Conservation (phyloP, 768 basidiomycete species). For the Lactarius vividus region DNA sequence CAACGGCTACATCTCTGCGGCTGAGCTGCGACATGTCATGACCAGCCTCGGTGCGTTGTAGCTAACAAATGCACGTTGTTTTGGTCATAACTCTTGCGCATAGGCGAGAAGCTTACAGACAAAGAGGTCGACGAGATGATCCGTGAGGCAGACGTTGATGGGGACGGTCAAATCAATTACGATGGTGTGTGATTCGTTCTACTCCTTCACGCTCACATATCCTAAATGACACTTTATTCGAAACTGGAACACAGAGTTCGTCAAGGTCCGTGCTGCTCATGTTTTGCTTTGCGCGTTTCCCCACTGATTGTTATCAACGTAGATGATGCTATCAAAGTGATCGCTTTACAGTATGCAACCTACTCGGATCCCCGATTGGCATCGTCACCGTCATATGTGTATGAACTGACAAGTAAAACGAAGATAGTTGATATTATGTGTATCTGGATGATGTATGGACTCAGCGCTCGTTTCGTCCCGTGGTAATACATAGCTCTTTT, state of each 20-base stretch:
- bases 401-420: background rate
- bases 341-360: background rate
- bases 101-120: slow-evolving; percentile 85
- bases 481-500: background rate
- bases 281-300: slow-evolving; percentile 11
- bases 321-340: slow-evolving; percentile 79
- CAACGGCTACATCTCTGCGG: slow-evolving; percentile 83
- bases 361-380: slow-evolving; percentile 3
- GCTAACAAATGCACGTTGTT: background rate
- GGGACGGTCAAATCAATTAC: slow-evolving; percentile 92
- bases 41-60: slow-evolving; percentile 66
- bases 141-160: slow-evolving; percentile 91
- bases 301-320: slow-evolving; percentile 18
- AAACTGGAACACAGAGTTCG: slow-evolving; percentile 55
- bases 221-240: slow-evolving; percentile 13
- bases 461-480: background rate
- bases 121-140: slow-evolving; percentile 95
- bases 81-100: slow-evolving; percentile 14
- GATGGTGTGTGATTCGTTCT: slow-evolving; percentile 48
- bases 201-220: slow-evolving; percentile 5
- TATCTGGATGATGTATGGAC: slow-evolving; percentile 22
- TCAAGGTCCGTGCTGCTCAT: slow-evolving; percentile 48
- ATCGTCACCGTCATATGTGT: slow-evolving; percentile 10
- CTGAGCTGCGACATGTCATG: slow-evolving; percentile 91
- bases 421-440: slow-evolving; percentile 22